Evolutionary conservation across 305 asterid species (phyloP), one percentile per base, ranked within the genome.

Genomic region (Solanum chacoense): DNA sequence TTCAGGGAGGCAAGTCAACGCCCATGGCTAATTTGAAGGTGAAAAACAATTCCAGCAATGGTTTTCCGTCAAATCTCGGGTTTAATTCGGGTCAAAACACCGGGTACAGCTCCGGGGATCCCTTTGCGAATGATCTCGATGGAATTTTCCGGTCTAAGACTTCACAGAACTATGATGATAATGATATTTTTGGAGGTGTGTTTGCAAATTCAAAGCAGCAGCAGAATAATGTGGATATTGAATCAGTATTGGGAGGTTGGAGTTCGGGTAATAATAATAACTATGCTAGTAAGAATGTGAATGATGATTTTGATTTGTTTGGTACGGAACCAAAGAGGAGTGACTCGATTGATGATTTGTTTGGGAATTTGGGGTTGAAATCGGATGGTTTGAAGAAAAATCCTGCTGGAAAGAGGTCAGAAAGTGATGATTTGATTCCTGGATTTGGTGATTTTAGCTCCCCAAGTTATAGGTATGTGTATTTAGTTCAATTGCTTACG

Each of bases 71-170:
- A 69, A 72, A 88, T 80, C 42, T 87, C 22, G 89, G 86, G 16
- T 85, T 36, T 28, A 65, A 91, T 67, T 80, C 93, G 63, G 35
- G 63, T 75, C 89, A 75, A 89, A 87, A 36, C 3, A 73, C 79
- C 26, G 84, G 73, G 35, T 72, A 67, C 38, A 63, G 24, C 24
- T 86, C 88, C 16, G 84, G 73, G 73, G 73, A 75, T 87, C 85
- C 94, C 69, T 86, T 89, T 89, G 91, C 95, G 67, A 94, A 94
- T 88, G 95, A 94, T 92, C 97, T 96, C 42, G 98, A 94, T 89
- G 96, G 96, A 26, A 90, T 94, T 88, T 96, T 95, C 37, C 88
- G 92, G 89, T 90, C 98, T 88, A 38, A 72, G 40, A 40, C 65
- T 42, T 65, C 94, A 0, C 93, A 72, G 13, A 90, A 88, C 71